Conservation (phyloP, 129 eudicot species). For the Lonicera japonica region DNA sequence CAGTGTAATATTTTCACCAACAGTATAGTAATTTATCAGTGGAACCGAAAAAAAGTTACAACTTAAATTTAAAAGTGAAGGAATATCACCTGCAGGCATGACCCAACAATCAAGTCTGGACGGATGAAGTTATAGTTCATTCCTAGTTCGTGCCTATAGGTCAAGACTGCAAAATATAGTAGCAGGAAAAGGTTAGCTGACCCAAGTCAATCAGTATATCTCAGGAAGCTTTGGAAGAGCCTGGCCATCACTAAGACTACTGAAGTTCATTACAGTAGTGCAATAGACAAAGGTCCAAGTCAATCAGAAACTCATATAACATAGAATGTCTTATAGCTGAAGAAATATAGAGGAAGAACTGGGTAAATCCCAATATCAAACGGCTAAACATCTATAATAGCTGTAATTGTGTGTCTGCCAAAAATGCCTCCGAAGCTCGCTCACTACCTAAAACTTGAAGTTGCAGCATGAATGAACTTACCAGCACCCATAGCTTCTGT, state of each 20-base stretch:
- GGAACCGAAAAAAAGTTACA: neutral
- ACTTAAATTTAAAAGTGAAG: neutral
- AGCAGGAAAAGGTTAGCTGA: slow-evolving; percentile 14
- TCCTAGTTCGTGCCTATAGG: slow-evolving; percentile 96
- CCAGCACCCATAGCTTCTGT: slow-evolving; percentile 98
- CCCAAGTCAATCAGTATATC: neutral
- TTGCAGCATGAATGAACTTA: slow-evolving; percentile 21
- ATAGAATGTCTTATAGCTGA: neutral
- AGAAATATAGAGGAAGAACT: neutral
- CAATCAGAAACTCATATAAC: neutral
- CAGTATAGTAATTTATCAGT: neutral
- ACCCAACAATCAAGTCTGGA: slow-evolving; percentile 91
- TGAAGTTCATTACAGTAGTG: neutral
- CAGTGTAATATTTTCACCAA: slow-evolving; percentile 1
- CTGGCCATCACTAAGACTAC: neutral
- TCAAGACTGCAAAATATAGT: slow-evolving; percentile 52
- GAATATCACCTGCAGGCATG: slow-evolving; percentile 81
- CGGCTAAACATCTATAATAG: neutral
- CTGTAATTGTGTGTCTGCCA: neutral
- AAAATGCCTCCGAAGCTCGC: neutral
- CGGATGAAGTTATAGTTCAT: slow-evolving; percentile 93
- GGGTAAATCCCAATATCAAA: neutral
- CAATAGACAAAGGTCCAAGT: neutral
- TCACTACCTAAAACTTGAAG: neutral
- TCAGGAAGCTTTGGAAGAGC: slow-evolving; percentile 1